Conservation (phyloP, 78 protist species). For the Guillardia theta region DNA sequence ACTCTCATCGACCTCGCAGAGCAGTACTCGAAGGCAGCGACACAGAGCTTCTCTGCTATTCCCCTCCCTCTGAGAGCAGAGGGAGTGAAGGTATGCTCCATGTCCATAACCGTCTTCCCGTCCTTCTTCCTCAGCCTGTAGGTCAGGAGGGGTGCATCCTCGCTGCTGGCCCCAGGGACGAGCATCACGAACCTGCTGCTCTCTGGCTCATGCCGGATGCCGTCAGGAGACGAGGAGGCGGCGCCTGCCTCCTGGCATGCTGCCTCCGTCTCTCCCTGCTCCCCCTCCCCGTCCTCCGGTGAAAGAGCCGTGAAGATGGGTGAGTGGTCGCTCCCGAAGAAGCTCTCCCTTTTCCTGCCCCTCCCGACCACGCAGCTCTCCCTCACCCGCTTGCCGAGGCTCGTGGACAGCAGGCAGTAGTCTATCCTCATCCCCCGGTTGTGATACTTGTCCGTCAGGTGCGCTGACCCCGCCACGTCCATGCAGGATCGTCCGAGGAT, state of each 20-base stretch:
- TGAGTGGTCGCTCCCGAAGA: not conserved
- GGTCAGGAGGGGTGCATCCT: not conserved
- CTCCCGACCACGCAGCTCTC: not conserved
- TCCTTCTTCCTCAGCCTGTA: not conserved
- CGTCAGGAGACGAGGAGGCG: not conserved
- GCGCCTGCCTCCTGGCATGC: not conserved
- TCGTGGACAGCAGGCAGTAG: not conserved
- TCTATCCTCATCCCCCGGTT: not conserved
- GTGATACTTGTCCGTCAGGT: not conserved
- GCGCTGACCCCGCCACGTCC: slow-evolving; percentile 14
- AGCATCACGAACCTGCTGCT: not conserved
- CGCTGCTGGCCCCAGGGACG: not conserved
- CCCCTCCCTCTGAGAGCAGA: not conserved
- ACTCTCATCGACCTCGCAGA: not conserved
- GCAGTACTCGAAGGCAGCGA: not conserved
- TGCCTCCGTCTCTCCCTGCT: not conserved
- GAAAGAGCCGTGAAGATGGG: not conserved
- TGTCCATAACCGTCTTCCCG: not conserved
- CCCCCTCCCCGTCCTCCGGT: not conserved
- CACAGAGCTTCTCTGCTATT: not conserved
- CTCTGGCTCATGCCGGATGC: not conserved
- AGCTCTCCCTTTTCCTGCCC: not conserved
- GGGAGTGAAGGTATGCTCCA: not conserved
- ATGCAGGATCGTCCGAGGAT: not conserved
- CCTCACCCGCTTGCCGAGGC: not conserved